phyloP scores from a whole-genome alignment of 2,329 filamentous ascomycete species.

The Phialemoniopsis sp. region DNA sequence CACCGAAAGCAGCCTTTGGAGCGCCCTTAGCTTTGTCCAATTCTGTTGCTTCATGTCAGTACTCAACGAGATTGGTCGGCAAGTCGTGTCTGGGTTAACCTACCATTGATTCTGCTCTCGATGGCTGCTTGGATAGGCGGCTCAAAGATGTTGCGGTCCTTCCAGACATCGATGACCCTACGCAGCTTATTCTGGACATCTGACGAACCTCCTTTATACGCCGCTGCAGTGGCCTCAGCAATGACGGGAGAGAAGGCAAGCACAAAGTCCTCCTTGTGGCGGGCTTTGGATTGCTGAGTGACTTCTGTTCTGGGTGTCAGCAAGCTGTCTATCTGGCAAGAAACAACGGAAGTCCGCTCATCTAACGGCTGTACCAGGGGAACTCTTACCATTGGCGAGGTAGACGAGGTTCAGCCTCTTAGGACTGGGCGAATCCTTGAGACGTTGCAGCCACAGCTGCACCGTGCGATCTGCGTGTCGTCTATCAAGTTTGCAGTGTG shows the following conservation, averaged over 20 bases:
- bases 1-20: slow-evolving; percentile 45
- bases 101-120: slow-evolving; percentile 76
- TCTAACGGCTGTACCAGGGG: neutral
- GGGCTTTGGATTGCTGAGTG: slow-evolving; percentile 90
- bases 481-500: slow-evolving; percentile 37
- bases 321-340: slow-evolving; percentile 6
- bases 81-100: too few relatives aligned
- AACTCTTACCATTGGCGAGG: slow-evolving; percentile 77
- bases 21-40: slow-evolving; percentile 57
- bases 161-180: slow-evolving; percentile 93
- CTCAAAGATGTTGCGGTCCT: slow-evolving; percentile 81
- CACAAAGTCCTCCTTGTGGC: slow-evolving; percentile 89
- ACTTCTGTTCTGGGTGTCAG: slow-evolving; percentile 59
- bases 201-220: slow-evolving; percentile 82
- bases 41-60: slow-evolving; percentile 35
- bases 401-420: slow-evolving; percentile 92
- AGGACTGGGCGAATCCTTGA: slow-evolving; percentile 81
- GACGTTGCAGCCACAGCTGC: slow-evolving; percentile 82
- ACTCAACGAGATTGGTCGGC: too few relatives aligned
- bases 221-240: slow-evolving; percentile 82
- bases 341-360: slow-evolving; percentile 4
- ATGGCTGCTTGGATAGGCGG: slow-evolving; percentile 73
- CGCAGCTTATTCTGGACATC: slow-evolving; percentile 86
- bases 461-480: slow-evolving; percentile 90
- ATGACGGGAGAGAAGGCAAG: slow-evolving; percentile 88